Base-by-base conservation (phyloP, 768 basidiomycete species). In the Auriscalpium orientale region DNA sequence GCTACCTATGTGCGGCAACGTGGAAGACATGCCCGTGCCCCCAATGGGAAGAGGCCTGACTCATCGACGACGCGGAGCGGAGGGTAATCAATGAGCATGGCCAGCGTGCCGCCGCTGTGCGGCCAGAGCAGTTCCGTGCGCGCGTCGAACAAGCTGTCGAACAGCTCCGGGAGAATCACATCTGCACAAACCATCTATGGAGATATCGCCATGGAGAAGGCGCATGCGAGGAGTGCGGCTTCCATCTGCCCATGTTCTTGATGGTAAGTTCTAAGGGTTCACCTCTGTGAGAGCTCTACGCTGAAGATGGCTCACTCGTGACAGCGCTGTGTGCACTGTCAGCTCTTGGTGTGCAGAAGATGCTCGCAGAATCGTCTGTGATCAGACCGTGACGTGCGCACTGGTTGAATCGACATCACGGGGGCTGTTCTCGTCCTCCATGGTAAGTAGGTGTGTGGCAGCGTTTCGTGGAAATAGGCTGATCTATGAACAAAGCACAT, bases 11-110 rank as follows among this genome's bases (percentile, higher is more conserved):
- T 49, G 67, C 56, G 9, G 59, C 57, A 37, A 21, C 47, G 44
- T 69, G 67, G 68, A 64, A 61, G 60, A 51, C 53, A 38, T 66
- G 64, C 57, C 22, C 21, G 9, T 68, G 66, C 58, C 11, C 51
- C 46, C 28, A 58, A 51, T 47, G n/a, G 49, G 43, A 46, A 21
- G n/a, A 51, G 22, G 3, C 43, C 20, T 49, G 34, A 48, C 58
- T 50, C 56, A 46, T 47, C 46, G 21, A 18, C 21, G 46, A 47
- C 46, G 46, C 46, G 21, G 46, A 47, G 21, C 15, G 46, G 46
- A 18, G 46, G n/a, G 46, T 47, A 12, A 6, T 18, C 12, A 47
- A 43, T 8, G 18, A 47, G 46, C 46, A 47, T 28, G 46, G 46
- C 12, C 4, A 47, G 18, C 46, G 46, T 12, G 46, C 46, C 12